phyloP scores from a whole-genome alignment of 1,139 yeast genomes.

The Yamadazyma dendronema region DNA sequence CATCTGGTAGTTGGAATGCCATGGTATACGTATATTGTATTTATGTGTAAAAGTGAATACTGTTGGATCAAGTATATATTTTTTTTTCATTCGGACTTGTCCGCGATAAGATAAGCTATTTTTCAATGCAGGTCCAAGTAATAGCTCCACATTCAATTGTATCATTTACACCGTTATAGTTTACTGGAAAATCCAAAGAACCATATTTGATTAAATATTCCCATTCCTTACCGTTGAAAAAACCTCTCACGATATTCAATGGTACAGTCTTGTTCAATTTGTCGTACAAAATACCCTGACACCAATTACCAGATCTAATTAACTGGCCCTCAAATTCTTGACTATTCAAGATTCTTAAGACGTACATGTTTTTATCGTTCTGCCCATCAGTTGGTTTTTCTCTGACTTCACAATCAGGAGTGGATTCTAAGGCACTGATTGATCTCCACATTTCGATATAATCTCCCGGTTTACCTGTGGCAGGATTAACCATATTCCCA shows the following conservation, averaged over 20 bases:
- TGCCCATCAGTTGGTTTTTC: constrained; percentile 23
- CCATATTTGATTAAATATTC: constrained; percentile 28
- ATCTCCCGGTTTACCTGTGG: constrained; percentile 39
- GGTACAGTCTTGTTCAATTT: constrained; percentile 22
- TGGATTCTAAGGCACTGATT: constrained; percentile 37
- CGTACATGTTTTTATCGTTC: constrained; percentile 14
- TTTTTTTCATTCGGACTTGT: not conserved
- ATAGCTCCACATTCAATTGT: constrained; percentile 11
- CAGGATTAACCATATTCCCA: constrained; percentile 53
- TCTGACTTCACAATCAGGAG: constrained; percentile 29
- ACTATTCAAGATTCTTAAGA: constrained; percentile 25
- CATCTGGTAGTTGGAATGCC: constrained; percentile 21
- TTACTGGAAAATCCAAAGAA: constrained; percentile 23
- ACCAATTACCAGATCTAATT: constrained; percentile 52
- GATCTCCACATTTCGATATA: constrained; percentile 62
- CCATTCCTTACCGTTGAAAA: constrained; percentile 23
- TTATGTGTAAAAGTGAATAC: too few relatives aligned
- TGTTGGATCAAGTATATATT: too few relatives aligned
- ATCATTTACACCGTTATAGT: constrained; percentile 18
- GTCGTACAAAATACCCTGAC: constrained; percentile 50
- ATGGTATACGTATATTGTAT: not conserved
- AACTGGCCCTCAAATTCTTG: constrained; percentile 39
- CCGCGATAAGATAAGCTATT: not conserved
- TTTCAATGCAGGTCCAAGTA: constrained; percentile 23
- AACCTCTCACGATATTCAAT: constrained; percentile 30